Evolutionary conservation across 2,329 filamentous ascomycete genomes (phyloP).

Genomic region (Aspergillus arachidicola): DNA sequence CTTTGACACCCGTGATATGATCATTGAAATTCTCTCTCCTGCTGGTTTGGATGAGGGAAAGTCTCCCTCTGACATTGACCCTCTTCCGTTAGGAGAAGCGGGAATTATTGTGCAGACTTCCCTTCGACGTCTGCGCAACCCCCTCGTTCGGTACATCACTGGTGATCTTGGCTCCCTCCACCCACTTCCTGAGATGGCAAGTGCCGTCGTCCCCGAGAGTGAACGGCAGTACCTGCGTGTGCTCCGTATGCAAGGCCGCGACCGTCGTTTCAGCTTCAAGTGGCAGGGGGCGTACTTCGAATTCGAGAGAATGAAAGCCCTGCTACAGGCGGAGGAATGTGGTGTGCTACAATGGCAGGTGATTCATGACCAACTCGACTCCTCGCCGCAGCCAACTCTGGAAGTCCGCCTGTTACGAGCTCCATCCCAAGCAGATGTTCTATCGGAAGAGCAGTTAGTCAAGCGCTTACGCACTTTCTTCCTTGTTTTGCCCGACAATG

Average conservation of each 20-base stretch:
- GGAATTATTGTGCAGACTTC: conserved; percentile 49
- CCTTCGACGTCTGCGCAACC: conserved; percentile 46
- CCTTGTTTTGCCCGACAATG: conserved; percentile 2
- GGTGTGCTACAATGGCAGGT: conserved; percentile 50
- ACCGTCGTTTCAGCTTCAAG: conserved; percentile 48
- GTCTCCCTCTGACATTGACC: background rate
- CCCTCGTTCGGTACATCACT: conserved; percentile 48
- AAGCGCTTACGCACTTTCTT: background rate
- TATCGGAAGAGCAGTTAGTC: background rate
- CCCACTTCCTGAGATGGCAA: conserved; percentile 26
- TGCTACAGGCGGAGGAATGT: conserved; percentile 26
- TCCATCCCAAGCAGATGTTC: conserved; percentile 6
- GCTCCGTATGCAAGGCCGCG: conserved; percentile 46
- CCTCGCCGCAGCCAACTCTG: conserved; percentile 10
- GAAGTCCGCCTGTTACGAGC: conserved; percentile 19
- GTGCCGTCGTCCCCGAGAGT: conserved; percentile 18
- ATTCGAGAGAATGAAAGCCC: conserved; percentile 31
- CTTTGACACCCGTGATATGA: conserved; percentile 40
- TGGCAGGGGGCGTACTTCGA: conserved; percentile 46
- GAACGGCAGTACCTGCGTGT: conserved; percentile 34
- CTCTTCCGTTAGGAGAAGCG: conserved; percentile 34
- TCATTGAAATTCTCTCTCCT: conserved; percentile 42
- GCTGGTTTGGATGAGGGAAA: conserved; percentile 6
- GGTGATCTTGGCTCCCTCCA: conserved; percentile 49
- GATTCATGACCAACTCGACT: conserved; percentile 27